A percentile compares a stretch with the other conserved stretches of the same genome.
Conservation (phyloP, 768 basidiomycete genomes). For the Leccinum pellstonianum region DNA sequence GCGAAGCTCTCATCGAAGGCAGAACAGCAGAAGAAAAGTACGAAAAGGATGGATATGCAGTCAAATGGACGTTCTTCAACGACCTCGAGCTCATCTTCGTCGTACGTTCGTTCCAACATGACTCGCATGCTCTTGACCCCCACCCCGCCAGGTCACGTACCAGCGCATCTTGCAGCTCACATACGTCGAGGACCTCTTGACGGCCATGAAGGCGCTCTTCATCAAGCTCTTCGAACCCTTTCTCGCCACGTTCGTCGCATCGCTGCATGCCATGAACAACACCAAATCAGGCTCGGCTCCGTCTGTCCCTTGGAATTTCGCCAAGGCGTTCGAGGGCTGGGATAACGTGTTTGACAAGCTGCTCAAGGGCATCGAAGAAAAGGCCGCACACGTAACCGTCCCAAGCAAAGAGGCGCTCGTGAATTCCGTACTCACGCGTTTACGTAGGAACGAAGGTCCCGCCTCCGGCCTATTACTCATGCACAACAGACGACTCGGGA, state of each 20-base stretch:
- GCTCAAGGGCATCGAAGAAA: constrained; percentile 70
- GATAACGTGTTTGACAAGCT: constrained; percentile 77
- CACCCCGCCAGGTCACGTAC: constrained; percentile 74
- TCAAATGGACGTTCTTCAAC: constrained; percentile 94
- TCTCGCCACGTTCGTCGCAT: constrained; percentile 78
- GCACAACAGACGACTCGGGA: constrained; percentile 38
- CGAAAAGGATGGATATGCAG: constrained; percentile 92
- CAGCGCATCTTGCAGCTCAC: constrained; percentile 93
- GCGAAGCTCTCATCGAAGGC: constrained; percentile 90
- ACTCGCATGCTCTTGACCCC: constrained; percentile 1
- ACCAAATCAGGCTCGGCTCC: constrained; percentile 38
- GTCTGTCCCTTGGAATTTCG: constrained; percentile 62
- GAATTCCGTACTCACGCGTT: not conserved
- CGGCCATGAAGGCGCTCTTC: constrained; percentile 79
- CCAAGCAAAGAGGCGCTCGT: not conserved
- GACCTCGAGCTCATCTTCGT: constrained; percentile 97
- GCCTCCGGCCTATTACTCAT: constrained; percentile 45
- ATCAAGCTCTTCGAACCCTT: constrained; percentile 85
- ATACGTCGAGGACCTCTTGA: constrained; percentile 87
- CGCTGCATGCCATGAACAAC: constrained; percentile 62
- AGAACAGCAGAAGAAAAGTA: constrained; percentile 78
- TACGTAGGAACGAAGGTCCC: constrained; percentile 68
- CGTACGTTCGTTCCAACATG: constrained; percentile 45
- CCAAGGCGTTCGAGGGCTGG: constrained; percentile 74
- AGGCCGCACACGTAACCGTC: constrained; percentile 58